Percentiles rank a stretch among this genome's conserved stretches.
Evolutionary conservation across 441 rosid genomes (phyloP).

Genomic region (Adansonia madagascariensis): DNA sequence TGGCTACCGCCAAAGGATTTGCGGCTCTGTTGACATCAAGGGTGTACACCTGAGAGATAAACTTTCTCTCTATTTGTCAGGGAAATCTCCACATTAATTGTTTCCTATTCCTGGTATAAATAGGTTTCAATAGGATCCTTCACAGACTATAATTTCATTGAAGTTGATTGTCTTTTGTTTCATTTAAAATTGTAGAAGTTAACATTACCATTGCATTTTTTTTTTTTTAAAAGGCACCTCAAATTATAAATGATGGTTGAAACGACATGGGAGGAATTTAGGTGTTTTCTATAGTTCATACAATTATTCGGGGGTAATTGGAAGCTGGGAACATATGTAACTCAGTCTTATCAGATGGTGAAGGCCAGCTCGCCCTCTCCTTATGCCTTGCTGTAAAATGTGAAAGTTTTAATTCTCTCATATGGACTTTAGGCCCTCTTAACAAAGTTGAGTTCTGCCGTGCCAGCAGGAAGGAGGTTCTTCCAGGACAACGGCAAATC

Average conservation of each 20-base stretch:
- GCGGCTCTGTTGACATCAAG: conserved; percentile 42
- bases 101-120: background rate
- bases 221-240: background rate
- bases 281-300: no score
- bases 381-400: no score
- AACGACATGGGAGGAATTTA: no score
- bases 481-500: no score
- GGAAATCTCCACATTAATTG: conserved; percentile 36
- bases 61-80: conserved; percentile 48
- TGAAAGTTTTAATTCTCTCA: no score
- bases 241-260: background rate
- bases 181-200: background rate
- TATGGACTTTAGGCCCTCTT: no score
- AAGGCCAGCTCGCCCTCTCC: no score
- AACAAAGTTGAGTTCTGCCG: no score
- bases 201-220: background rate
- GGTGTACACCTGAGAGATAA: conserved; percentile 53
- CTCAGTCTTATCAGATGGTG: no score
- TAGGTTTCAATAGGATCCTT: conserved; percentile 17
- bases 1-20: conserved; percentile 46
- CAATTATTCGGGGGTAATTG: no score
- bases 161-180: conserved; percentile 3
- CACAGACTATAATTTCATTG: background rate
- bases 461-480: no score
- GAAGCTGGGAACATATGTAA: no score